Base-by-base conservation (phyloP, 371 early-diverging fungal species). In the Capillidium heterosporum region DNA sequence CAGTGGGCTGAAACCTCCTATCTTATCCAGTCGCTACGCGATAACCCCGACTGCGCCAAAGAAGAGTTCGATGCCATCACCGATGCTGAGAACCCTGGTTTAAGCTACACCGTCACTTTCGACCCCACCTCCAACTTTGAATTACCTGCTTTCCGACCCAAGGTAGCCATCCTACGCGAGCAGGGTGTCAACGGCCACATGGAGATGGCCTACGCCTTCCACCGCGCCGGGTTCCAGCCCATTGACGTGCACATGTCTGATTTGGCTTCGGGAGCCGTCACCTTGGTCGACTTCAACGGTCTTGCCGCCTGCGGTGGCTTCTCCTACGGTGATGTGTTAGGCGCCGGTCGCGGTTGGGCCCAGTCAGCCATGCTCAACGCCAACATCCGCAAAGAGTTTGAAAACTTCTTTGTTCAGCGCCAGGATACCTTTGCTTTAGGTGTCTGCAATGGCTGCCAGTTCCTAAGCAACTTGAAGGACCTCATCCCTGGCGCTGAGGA, bases 171-270 rank as follows among this genome's bases (percentile, higher is more conserved):
- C 42, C 69, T 96, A 49, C 84, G 97, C 61, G 95, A 96, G 69
- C 95, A 96, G 72, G 97, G 95, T 60, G 90, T 95, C 32, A 95
- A 95, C 69, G 84, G 89, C 26, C 88, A 88, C 58, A 78, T 80
- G 27, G 97, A 96, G 68, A 84, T 93, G 84, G 95, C 95, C 0
- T 87, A 76, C 61, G 84, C 92, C 2, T 94, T 96, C 80, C 73
- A 89, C 64, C 67, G 76, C 46, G 88, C 95, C 23, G 95, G 95
- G 0, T 96, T 95, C 66, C 75, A 73, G 3, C 78, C 87, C 17
- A 82, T 93, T 1, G 95, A 96, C 69, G 91, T 96, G 1, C 97
- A 96, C 68, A 96, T 96, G 95, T 84, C 89, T 5, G 95, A 96
- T 61, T 71, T 96, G 42, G 64, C 95, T 40, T 60, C 71, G 24